Evolutionary conservation across 805 yeast species (phyloP).

Genomic region (Ogataea zsoltii): DNA sequence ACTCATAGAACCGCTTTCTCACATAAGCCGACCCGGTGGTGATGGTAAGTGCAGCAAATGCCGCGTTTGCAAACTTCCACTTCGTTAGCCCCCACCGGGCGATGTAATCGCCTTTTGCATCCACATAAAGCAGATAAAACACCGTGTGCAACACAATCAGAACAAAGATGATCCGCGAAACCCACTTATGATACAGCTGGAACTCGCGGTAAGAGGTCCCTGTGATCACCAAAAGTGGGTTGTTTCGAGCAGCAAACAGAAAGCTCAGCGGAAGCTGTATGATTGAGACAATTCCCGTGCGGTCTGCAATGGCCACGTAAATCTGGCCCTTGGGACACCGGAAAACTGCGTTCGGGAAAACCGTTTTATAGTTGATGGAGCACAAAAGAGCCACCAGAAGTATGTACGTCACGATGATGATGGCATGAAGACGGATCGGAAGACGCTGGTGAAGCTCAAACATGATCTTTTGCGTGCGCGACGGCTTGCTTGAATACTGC

Average conservation of each 20-base stretch:
- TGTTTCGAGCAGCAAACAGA: constrained; percentile 38
- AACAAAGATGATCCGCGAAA: constrained; percentile 40
- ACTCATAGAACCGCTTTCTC: constrained; percentile 43
- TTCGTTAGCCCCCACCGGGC: constrained; percentile 39
- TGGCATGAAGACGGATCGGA: constrained; percentile 37
- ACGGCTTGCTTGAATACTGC: constrained; percentile 2
- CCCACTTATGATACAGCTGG: constrained; percentile 41
- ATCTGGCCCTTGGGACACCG: constrained; percentile 30
- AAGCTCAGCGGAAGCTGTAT: constrained; percentile 38
- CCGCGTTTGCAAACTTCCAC: constrained; percentile 47
- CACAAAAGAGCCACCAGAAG: constrained; percentile 29
- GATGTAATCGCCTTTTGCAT: constrained; percentile 36
- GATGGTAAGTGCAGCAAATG: constrained; percentile 30
- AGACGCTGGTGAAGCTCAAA: constrained; percentile 22
- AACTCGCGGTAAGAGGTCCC: constrained; percentile 38
- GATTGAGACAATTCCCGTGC: constrained; percentile 47
- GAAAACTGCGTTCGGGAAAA: constrained; percentile 34
- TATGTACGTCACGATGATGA: constrained; percentile 31
- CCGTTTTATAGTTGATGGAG: constrained; percentile 29
- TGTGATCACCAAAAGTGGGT: constrained; percentile 31
- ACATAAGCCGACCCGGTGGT: constrained; percentile 34
- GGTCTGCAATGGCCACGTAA: constrained; percentile 40
- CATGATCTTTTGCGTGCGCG: constrained; percentile 7
- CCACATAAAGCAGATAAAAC: constrained; percentile 40
- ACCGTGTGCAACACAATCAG: constrained; percentile 41